Evolutionary conservation across 805 yeast genomes (phyloP).

Genomic region (Lipomyces starkeyi): DNA sequence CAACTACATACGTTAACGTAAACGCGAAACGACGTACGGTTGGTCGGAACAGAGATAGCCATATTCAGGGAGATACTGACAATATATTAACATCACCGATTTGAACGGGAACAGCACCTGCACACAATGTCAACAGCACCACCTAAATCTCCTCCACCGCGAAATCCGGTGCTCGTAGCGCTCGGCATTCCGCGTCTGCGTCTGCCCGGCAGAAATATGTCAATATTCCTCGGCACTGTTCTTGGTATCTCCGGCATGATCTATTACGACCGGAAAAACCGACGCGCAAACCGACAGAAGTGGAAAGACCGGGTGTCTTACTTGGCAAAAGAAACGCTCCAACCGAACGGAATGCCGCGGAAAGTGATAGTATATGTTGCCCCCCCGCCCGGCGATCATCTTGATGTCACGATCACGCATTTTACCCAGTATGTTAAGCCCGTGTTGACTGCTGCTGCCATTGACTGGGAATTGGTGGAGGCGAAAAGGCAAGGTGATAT

Average conservation of each 20-base stretch:
- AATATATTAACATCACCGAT: background rate
- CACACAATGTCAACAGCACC: background rate
- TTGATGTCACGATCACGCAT: constrained; percentile 72
- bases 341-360: constrained; percentile 59
- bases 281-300: constrained; percentile 63
- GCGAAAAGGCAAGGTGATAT: constrained; percentile 91
- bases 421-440: constrained; percentile 87
- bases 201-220: constrained; percentile 92
- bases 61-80: background rate
- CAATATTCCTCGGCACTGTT: constrained; percentile 79
- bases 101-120: background rate
- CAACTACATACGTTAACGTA: background rate
- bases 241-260: constrained; percentile 74
- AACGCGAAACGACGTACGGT: background rate
- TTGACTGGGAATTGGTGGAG: constrained; percentile 78
- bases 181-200: constrained; percentile 82
- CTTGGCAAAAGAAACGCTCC: constrained; percentile 56
- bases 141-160: constrained; percentile 10
- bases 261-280: constrained; percentile 77
- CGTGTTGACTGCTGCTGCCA: constrained; percentile 76
- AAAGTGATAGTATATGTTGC: constrained; percentile 83
- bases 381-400: constrained; percentile 95
- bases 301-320: constrained; percentile 68
- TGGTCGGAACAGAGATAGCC: background rate
- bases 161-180: constrained; percentile 76